phyloP scores from a whole-genome alignment of 805 yeast species.

The Candida alai region DNA sequence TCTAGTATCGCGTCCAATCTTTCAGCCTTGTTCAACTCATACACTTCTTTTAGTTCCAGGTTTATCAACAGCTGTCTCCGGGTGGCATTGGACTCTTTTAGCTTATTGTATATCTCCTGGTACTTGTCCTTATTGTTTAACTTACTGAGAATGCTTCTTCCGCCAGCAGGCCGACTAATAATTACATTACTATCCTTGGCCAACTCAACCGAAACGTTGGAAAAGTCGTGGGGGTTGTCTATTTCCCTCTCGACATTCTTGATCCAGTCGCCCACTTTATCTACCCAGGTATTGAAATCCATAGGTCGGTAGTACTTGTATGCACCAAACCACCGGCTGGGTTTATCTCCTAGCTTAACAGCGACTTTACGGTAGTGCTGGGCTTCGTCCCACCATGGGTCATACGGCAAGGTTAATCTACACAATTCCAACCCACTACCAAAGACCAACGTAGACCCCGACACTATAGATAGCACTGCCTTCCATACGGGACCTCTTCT shows the following conservation, averaged over 20 bases:
- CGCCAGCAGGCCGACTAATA: not conserved
- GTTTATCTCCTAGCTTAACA: conserved; percentile 42
- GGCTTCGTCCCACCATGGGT: conserved; percentile 76
- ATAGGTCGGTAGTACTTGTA: conserved; percentile 51
- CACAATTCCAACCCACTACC: conserved; percentile 55
- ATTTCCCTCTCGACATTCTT: conserved; percentile 12
- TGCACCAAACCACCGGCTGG: conserved; percentile 69
- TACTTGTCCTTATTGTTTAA: conserved; percentile 20
- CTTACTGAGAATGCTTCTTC: conserved; percentile 5
- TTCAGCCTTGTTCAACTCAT: conserved; percentile 34
- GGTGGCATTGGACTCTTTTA: conserved; percentile 21
- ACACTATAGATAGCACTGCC: conserved; percentile 13
- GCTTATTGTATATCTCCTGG: conserved; percentile 26
- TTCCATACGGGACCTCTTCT: conserved; percentile 10
- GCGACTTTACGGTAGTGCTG: conserved; percentile 49
- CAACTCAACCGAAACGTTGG: conserved; percentile 6
- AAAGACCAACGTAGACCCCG: conserved; percentile 48
- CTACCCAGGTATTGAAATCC: conserved; percentile 34
- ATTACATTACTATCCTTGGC: conserved; percentile 4
- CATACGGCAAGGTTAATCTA: conserved; percentile 45
- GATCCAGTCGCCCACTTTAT: conserved; percentile 19
- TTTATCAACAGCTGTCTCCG: conserved; percentile 18
- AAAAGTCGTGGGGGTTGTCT: conserved; percentile 6
- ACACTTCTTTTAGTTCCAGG: conserved; percentile 26
- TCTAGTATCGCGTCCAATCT: conserved; percentile 33